Percentiles rank a stretch among this genome's conserved stretches.
Evolutionary conservation across 23 red algal species (phyloP).

Genomic region (Gracilaria caudata): DNA sequence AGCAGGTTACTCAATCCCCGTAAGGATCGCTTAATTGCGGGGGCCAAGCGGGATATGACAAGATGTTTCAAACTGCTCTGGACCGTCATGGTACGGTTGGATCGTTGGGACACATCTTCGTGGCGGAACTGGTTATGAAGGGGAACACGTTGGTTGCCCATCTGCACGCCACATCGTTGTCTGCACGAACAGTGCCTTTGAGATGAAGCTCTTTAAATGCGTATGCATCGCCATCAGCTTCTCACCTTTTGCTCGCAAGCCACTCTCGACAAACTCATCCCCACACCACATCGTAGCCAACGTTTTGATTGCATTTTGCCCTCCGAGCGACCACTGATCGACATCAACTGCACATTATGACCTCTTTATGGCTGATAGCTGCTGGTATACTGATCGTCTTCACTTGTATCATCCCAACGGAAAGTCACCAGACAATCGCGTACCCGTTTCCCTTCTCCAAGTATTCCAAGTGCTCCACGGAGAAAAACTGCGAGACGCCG

Average conservation of each 20-base stretch:
- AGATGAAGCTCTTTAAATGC: not conserved
- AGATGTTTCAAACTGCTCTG: not conserved
- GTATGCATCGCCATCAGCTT: not conserved
- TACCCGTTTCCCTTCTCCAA: constrained; percentile 21
- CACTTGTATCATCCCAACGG: not conserved
- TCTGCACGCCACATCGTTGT: not conserved
- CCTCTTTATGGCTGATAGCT: not conserved
- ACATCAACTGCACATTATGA: not conserved
- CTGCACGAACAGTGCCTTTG: not conserved
- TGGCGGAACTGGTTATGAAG: not conserved
- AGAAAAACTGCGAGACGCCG: not conserved
- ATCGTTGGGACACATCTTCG: not conserved
- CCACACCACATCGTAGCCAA: not conserved
- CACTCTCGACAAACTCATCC: not conserved
- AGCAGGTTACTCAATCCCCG: too few relatives aligned
- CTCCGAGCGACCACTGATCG: not conserved
- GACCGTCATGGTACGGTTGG: too few relatives aligned
- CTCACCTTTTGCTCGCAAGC: too few relatives aligned
- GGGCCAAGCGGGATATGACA: not conserved
- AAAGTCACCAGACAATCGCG: constrained; percentile 14
- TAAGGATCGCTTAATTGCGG: not conserved
- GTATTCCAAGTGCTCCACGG: constrained; percentile 14
- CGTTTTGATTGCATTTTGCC: too few relatives aligned
- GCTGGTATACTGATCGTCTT: not conserved
- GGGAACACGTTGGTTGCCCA: not conserved